phyloP scores from a whole-genome alignment of 2,329 filamentous ascomycete genomes.

The Ustilaginoidea virens region DNA sequence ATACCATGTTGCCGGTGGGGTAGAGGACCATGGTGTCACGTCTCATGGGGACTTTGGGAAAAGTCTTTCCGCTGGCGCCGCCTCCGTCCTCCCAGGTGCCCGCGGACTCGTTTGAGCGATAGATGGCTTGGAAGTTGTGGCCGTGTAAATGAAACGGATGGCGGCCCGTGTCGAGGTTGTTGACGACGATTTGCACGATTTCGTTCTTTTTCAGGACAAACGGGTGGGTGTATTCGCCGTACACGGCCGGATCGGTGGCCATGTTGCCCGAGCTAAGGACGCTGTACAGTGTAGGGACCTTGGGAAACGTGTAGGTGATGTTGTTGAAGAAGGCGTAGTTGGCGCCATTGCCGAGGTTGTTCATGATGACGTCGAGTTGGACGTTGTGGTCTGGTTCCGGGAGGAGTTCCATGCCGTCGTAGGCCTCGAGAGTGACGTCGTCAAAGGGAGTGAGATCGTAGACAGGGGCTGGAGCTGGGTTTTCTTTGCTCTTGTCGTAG shows the following conservation, averaged over 20 bases:
- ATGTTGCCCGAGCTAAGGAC: constrained; percentile 47
- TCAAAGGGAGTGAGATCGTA: constrained; percentile 54
- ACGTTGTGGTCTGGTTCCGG: constrained; percentile 47
- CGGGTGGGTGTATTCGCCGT: constrained; percentile 49
- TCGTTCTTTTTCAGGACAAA: constrained; percentile 52
- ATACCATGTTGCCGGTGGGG: constrained; percentile 50
- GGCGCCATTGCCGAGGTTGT: constrained; percentile 44
- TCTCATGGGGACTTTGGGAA: constrained; percentile 42
- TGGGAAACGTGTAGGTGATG: constrained; percentile 57
- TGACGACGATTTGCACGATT: constrained; percentile 61
- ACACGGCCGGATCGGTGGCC: constrained; percentile 42
- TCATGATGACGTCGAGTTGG: constrained; percentile 47
- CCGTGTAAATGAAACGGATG: constrained; percentile 73
- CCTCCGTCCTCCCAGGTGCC: constrained; percentile 37
- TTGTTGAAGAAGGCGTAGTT: constrained; percentile 57
- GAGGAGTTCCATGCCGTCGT: constrained; percentile 46
- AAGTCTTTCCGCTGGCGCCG: constrained; percentile 25
- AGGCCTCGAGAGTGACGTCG: constrained; percentile 55
- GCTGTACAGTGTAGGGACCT: constrained; percentile 69
- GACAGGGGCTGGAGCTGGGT: constrained; percentile 36
- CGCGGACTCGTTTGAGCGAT: constrained; percentile 40
- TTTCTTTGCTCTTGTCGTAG: constrained; percentile 31
- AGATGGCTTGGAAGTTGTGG: constrained; percentile 55
- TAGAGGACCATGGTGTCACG: constrained; percentile 53
- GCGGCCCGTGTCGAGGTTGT: constrained; percentile 56